Percentiles rank a stretch among this genome's conserved stretches.
These are phyloP conservation scores for Paspalum notatum DNA, from an alignment of 176 grass and related monocot genomes.

Conservation along the genomic window DNA sequence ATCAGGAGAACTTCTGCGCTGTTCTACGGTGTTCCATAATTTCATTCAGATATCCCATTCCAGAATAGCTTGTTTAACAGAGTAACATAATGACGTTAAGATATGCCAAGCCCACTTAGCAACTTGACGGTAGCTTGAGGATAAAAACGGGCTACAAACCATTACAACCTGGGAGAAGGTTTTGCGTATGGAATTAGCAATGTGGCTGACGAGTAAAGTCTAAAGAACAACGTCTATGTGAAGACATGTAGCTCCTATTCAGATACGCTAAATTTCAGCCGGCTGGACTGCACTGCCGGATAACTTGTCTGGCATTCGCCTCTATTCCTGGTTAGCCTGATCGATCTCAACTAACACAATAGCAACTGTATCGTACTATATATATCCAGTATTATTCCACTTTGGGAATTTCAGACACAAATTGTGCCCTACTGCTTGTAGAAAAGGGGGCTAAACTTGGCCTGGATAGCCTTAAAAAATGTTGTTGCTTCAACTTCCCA, in stretches of 20 bases:
- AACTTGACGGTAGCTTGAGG: slow-evolving; percentile 2
- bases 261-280: too few species aligned
- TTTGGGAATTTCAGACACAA: slow-evolving; percentile 1
- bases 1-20: background rate
- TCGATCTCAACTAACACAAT: background rate
- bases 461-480: background rate
- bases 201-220: background rate
- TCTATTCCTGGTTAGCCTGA: background rate
- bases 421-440: background rate
- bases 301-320: background rate
- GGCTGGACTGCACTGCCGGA: background rate
- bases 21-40: background rate
- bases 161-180: slow-evolving; percentile 15
- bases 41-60: background rate
- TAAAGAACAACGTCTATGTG: background rate
- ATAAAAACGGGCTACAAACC: background rate
- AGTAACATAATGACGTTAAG: background rate
- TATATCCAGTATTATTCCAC: background rate
- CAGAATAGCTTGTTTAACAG: slow-evolving; percentile 1
- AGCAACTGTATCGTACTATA: background rate
- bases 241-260: background rate
- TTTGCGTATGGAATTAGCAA: slow-evolving; percentile 25
- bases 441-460: background rate
- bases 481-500: background rate
- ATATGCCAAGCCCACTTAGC: background rate